Base-by-base conservation (phyloP, 2,329 filamentous ascomycete genomes). In the Calycina marina region DNA sequence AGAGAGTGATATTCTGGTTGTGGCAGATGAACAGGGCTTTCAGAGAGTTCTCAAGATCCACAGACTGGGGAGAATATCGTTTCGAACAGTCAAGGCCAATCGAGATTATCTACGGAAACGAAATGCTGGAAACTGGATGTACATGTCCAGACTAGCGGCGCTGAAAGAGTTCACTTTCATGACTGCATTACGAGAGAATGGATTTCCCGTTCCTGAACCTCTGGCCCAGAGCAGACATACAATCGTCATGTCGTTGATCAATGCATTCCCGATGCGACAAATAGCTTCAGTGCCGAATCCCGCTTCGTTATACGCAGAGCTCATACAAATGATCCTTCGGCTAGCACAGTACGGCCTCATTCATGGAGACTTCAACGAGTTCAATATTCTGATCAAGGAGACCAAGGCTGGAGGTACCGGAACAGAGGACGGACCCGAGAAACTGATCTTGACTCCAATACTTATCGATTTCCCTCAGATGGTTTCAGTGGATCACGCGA, bases 381-480 rank as follows among this genome's bases (percentile, higher is more conserved):
- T 98, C 67, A 98, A 98, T 55, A 88, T 98, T 42, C 63, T 98
- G 18, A 76, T 98, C 53, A 84, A 90, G 52, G 88, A 96, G 54
- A 72, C 64, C 29, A 52, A 51, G 18, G 43, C 51, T 18, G 46
- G 54, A 13, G 41, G 47, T 6, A 36, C 51, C 8, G 47, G 48
- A 11, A 57, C 57, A 14, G 55, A 57, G 4, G 56, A 63, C 5
- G 51, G 63, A 46, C 41, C 54, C 25, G 58, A 63, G 30, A 27
- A 44, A 37, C 51, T 80, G 33, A 65, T 56, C 18, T 61, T 93
- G 15, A 73, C 72, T 5, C 90, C 90, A 1, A 72, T 94, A 33
- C 61, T 98, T 28, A 98, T 98, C 48, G 92, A 98, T 59, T 98
- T 98, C 51, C 90, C 90, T 0, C 90, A 98, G 54, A 96, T 94